These are phyloP conservation scores for Phytophthora sansomeana DNA, from an alignment of 352 stramenopile genomes.

Conservation along the genomic window DNA sequence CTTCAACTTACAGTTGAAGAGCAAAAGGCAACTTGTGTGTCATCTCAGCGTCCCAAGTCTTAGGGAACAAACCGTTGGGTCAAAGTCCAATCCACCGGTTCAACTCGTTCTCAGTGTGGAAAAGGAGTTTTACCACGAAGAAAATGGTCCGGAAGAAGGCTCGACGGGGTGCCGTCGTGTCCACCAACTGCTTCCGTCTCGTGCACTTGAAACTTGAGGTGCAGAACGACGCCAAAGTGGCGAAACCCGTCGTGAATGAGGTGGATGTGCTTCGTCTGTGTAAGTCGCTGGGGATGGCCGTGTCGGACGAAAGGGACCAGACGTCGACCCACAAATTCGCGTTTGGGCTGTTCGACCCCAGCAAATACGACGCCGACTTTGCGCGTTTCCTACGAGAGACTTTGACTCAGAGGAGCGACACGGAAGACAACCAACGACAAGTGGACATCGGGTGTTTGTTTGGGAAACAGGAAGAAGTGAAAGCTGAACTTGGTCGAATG, in stretches of 20 bases:
- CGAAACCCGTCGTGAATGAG: slow-evolving; percentile 76
- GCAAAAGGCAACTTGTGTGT: slow-evolving; percentile 3
- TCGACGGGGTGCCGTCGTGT: background rate
- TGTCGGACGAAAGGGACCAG: slow-evolving; percentile 21
- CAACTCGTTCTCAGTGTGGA: background rate
- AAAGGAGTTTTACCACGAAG: background rate
- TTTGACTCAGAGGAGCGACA: slow-evolving; percentile 17
- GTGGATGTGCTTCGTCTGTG: slow-evolving; percentile 69
- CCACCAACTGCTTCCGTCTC: slow-evolving; percentile 54
- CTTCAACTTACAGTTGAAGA: background rate
- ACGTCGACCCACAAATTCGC: slow-evolving; percentile 49
- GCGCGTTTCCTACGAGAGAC: slow-evolving; percentile 59
- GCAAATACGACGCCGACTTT: slow-evolving; percentile 71
- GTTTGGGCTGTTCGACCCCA: slow-evolving; percentile 45
- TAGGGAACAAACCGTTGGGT: background rate
- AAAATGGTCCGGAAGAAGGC: slow-evolving; percentile 28
- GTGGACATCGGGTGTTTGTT: slow-evolving; percentile 60
- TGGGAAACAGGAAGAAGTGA: slow-evolving; percentile 61
- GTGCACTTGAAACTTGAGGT: slow-evolving; percentile 49
- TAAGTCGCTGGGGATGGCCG: slow-evolving; percentile 52
- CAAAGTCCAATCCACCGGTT: background rate
- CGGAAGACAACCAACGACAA: slow-evolving; percentile 8
- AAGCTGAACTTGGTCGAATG: slow-evolving; percentile 48
- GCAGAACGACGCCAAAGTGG: slow-evolving; percentile 61
- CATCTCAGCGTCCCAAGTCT: no score